These are phyloP conservation scores for Lecanicillium sp. DNA, from an alignment of 2,329 filamentous ascomycete genomes.

Conservation along the genomic window DNA sequence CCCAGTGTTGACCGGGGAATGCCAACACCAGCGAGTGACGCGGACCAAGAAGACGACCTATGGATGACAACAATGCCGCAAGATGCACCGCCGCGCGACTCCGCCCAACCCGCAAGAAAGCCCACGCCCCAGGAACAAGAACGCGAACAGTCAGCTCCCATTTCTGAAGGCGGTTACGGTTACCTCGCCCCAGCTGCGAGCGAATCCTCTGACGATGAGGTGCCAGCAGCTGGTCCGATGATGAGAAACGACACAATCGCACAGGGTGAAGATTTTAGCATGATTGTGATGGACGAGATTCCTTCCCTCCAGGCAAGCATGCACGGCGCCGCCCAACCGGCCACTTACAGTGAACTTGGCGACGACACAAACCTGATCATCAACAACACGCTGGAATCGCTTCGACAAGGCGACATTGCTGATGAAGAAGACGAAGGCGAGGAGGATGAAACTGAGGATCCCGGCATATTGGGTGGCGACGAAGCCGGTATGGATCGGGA, in stretches of 20 bases:
- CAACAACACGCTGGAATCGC: slow-evolving; percentile 46
- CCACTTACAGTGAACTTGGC: slow-evolving; percentile 41
- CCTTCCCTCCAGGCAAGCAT: slow-evolving; percentile 43
- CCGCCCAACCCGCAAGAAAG: slow-evolving; percentile 11
- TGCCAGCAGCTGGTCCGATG: slow-evolving; percentile 18
- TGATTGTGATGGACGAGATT: slow-evolving; percentile 52
- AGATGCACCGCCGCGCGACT: slow-evolving; percentile 30
- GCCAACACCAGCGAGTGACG: slow-evolving; percentile 17
- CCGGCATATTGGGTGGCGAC: slow-evolving; percentile 14
- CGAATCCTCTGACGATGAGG: slow-evolving; percentile 31
- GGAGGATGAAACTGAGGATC: slow-evolving; percentile 10
- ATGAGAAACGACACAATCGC: slow-evolving; percentile 36
- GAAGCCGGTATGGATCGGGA: slow-evolving; percentile 5
- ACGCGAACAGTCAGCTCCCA: neutral
- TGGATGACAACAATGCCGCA: slow-evolving; percentile 40
- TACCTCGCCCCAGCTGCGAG: slow-evolving; percentile 26
- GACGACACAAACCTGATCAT: slow-evolving; percentile 53
- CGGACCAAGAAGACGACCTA: slow-evolving; percentile 37
- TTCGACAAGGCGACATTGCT: slow-evolving; percentile 31
- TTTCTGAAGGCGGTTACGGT: slow-evolving; percentile 22
- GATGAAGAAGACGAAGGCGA: slow-evolving; percentile 16
- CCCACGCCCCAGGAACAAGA: neutral
- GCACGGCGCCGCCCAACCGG: slow-evolving; percentile 27
- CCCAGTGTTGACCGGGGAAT: neutral
- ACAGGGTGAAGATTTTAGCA: slow-evolving; percentile 52